phyloP scores from a whole-genome alignment of 345 rosid species.

The Melastoma malabathricum region DNA sequence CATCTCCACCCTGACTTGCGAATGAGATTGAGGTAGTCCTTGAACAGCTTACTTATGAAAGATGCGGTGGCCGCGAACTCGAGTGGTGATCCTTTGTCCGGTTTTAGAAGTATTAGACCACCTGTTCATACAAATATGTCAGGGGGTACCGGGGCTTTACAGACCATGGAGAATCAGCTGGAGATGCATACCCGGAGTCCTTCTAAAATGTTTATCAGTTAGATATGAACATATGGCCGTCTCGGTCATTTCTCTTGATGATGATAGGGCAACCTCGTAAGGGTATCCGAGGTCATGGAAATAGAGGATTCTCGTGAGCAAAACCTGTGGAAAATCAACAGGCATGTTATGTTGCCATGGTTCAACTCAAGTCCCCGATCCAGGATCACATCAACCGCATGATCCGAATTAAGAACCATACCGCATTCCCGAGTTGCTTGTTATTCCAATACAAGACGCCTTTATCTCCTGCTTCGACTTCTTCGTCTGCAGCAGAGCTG shows the following conservation, averaged over 20 bases:
- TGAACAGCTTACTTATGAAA: conserved; percentile 41
- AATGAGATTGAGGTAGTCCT: conserved; percentile 39
- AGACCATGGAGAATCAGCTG: too few relatives aligned
- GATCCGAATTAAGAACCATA: conserved; percentile 6
- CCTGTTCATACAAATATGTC: too few relatives aligned
- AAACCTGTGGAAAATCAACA: conserved; percentile 19
- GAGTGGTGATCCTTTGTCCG: too few relatives aligned
- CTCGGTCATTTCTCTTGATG: too few relatives aligned
- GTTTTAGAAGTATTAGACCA: too few relatives aligned
- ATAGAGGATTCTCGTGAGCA: conserved; percentile 33
- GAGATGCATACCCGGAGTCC: conserved; percentile 22
- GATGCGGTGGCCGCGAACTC: too few relatives aligned
- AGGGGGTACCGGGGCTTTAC: too few relatives aligned
- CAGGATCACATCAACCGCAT: conserved; percentile 1
- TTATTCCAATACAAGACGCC: conserved; percentile 51
- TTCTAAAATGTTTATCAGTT: conserved; percentile 15
- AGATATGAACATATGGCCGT: conserved; percentile 33
- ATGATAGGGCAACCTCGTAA: too few relatives aligned
- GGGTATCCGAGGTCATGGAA: conserved; percentile 42
- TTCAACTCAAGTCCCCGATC: neutral
- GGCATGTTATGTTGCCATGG: too few relatives aligned
- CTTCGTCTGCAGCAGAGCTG: conserved; percentile 23
- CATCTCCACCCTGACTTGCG: conserved; percentile 26
- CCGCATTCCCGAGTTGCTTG: conserved; percentile 37
- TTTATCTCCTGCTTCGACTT: conserved; percentile 16